phyloP scores from a whole-genome alignment of 2,329 filamentous ascomycete genomes.

The Fusarium anguioides region DNA sequence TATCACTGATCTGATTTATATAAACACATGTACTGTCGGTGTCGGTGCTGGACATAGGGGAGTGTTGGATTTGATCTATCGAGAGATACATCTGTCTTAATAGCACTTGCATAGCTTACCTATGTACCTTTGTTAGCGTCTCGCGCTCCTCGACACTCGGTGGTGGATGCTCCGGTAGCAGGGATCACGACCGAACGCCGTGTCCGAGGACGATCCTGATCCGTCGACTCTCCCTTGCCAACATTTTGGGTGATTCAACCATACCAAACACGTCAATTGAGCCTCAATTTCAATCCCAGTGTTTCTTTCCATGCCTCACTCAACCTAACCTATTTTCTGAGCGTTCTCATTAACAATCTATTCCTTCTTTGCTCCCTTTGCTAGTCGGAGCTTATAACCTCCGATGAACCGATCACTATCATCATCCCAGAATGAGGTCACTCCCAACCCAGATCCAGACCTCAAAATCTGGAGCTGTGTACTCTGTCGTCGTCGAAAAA shows the following conservation, averaged over 20 bases:
- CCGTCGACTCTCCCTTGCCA: not conserved
- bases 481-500: slow-evolving; percentile 48
- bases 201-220: slow-evolving; percentile 43
- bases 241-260: not conserved
- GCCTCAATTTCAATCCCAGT: not conserved
- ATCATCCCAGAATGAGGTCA: slow-evolving; percentile 9
- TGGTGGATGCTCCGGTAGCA: slow-evolving; percentile 13
- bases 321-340: not conserved
- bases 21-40: not conserved
- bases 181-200: slow-evolving; percentile 46
- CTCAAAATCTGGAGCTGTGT: slow-evolving; percentile 50
- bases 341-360: not conserved
- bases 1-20: not conserved
- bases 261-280: not conserved
- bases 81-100: accelerated
- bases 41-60: slow-evolving; percentile 1
- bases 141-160: not conserved
- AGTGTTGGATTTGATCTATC: not conserved
- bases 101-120: too few relatives aligned
- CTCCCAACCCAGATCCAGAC: slow-evolving; percentile 6
- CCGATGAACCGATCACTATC: slow-evolving; percentile 30
- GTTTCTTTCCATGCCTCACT: not conserved
- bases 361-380: not conserved
- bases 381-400: slow-evolving; percentile 25
- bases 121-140: slow-evolving; percentile 31